phyloP scores from a whole-genome alignment of 2,329 filamentous ascomycete species.

The Talaromyces sp. region DNA sequence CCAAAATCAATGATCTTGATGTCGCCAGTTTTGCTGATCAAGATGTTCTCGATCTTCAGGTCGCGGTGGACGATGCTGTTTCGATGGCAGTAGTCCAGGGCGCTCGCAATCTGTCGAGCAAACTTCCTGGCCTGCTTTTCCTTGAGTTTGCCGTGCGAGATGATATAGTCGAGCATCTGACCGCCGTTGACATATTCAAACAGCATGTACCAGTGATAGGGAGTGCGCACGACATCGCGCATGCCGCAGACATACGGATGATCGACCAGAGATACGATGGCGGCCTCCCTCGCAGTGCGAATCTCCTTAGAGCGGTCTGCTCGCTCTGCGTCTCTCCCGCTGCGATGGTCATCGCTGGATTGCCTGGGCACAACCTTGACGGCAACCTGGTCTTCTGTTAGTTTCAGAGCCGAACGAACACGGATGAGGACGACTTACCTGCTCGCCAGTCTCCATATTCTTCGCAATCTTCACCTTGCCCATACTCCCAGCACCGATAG shows the following conservation, averaged over 20 bases:
- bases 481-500: constrained; percentile 96
- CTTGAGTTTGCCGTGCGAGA: constrained; percentile 93
- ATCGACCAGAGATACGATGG: constrained; percentile 88
- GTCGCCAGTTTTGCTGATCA: constrained; percentile 97
- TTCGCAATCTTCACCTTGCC: constrained; percentile 96
- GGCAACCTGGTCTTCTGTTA: constrained; percentile 61
- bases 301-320: constrained; percentile 97
- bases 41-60: constrained; percentile 97
- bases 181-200: constrained; percentile 99
- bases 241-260: constrained; percentile 96
- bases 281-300: constrained; percentile 87
- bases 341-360: constrained; percentile 76
- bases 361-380: constrained; percentile 95
- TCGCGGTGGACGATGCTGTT: constrained; percentile 98
- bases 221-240: constrained; percentile 89
- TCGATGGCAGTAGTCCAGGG: constrained; percentile 92
- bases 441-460: constrained; percentile 83
- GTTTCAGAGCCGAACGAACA: not conserved
- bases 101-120: constrained; percentile 92
- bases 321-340: constrained; percentile 70
- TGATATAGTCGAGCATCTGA: constrained; percentile 99
- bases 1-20: constrained; percentile 99
- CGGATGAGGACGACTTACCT: constrained; percentile 53
- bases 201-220: constrained; percentile 99
- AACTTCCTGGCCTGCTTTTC: constrained; percentile 98